These are phyloP conservation scores for Spraguea lophii DNA, from an alignment of 371 early-diverging fungal genomes.

Conservation along the genomic window DNA sequence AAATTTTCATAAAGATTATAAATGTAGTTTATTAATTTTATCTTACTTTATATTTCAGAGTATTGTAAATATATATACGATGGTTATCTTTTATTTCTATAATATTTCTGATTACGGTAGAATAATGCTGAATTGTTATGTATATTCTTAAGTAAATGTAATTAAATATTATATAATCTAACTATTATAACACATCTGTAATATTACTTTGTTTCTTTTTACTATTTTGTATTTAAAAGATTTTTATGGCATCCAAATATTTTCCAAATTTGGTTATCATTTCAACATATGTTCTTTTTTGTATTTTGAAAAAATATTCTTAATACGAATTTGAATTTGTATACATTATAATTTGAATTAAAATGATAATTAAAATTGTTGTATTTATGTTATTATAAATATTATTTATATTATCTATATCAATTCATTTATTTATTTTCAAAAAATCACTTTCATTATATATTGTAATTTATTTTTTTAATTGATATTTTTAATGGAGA, in stretches of 20 bases:
- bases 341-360: background rate
- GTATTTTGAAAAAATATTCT: background rate
- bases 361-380: background rate
- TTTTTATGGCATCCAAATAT: background rate
- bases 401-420: no score
- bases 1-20: no score
- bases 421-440: no score
- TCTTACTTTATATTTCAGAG: no score
- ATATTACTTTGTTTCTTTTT: no score
- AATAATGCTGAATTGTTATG: background rate
- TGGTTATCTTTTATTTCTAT: background rate
- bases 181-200: no score
- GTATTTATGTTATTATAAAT: background rate
- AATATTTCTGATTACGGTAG: background rate
- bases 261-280: background rate
- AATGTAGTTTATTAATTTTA: background rate
- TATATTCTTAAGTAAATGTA: no score
- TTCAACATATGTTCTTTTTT: background rate
- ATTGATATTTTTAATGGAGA: no score
- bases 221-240: no score
- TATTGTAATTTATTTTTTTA: no score
- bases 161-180: no score
- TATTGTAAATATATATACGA: background rate
- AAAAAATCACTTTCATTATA: no score
- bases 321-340: background rate